Percentiles rank a stretch among this genome's conserved stretches.
phyloP scores from a whole-genome alignment of 2,329 filamentous ascomycete species.

The Fusarium sp. region DNA sequence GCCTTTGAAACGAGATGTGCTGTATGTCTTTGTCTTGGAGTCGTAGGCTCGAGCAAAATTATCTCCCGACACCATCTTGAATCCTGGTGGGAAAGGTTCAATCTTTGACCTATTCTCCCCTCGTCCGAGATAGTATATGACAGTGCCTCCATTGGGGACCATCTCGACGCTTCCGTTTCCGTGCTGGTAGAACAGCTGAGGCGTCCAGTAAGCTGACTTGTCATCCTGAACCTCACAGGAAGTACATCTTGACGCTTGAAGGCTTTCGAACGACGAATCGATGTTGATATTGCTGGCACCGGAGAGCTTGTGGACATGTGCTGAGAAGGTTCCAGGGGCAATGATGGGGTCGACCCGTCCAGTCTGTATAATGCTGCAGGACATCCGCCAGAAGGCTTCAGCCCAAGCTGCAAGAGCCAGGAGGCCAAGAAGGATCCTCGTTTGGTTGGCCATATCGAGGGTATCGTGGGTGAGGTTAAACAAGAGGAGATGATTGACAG shows the following conservation, averaged over 20 bases:
- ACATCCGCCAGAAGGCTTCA: conserved; percentile 43
- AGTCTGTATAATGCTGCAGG: conserved; percentile 40
- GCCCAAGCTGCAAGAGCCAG: conserved; percentile 16
- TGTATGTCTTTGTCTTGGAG: conserved; percentile 38
- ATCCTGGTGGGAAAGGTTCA: conserved; percentile 40
- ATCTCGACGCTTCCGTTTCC: conserved; percentile 40
- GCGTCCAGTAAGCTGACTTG: conserved; percentile 43
- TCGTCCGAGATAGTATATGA: conserved; percentile 41
- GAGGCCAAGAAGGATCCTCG: conserved; percentile 16
- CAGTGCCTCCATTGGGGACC: conserved; percentile 39
- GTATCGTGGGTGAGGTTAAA: conserved; percentile 13
- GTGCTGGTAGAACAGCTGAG: conserved; percentile 39
- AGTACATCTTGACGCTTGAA: conserved; percentile 38
- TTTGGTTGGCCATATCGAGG: conserved; percentile 24
- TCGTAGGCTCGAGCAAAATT: conserved; percentile 30
- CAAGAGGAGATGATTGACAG: conserved; percentile 8
- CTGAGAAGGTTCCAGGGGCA: conserved; percentile 32
- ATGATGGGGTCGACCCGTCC: conserved; percentile 39
- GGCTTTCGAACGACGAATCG: conserved; percentile 22
- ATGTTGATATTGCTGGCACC: conserved; percentile 40
- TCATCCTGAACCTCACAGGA: conserved; percentile 42
- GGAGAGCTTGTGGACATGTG: conserved; percentile 40
- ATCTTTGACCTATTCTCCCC: conserved; percentile 40
- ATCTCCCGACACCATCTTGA: conserved; percentile 39
- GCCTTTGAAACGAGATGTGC: conserved; percentile 13